A percentile compares a stretch with the other conserved stretches of the same genome.
These are phyloP conservation scores for Solidago caesia DNA, from an alignment of 129 eudicot genomes.

Conservation along the genomic window DNA sequence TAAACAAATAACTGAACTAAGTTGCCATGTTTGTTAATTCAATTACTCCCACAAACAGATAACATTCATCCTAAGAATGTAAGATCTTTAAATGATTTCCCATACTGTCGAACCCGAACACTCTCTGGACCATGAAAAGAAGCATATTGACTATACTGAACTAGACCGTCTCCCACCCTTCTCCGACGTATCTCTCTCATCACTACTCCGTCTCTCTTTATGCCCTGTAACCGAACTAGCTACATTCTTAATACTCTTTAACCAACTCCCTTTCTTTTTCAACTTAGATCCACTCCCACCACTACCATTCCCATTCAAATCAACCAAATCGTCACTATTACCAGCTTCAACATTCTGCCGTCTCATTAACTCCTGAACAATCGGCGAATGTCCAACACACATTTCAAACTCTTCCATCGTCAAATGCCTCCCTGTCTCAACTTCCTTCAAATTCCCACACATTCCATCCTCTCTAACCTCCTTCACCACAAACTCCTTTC, in stretches of 20 bases:
- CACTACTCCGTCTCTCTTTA: constrained; percentile 84
- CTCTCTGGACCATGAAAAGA: constrained; percentile 93
- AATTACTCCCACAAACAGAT: constrained; percentile 16
- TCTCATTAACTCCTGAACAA: constrained; percentile 93
- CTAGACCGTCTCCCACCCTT: constrained; percentile 95
- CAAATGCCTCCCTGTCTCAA: constrained; percentile 83
- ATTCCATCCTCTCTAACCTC: constrained; percentile 89
- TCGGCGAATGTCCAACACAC: constrained; percentile 92
- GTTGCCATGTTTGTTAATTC: constrained; percentile 4
- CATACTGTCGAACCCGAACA: constrained; percentile 75
- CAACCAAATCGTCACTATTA: constrained; percentile 36
- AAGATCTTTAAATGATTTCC: constrained; percentile 82
- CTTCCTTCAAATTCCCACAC: constrained; percentile 79
- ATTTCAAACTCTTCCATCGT: constrained; percentile 91
- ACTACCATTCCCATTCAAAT: constrained; percentile 38
- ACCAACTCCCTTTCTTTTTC: constrained; percentile 84
- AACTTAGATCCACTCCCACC: constrained; percentile 51
- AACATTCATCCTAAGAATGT: constrained; percentile 24
- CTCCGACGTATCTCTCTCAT: constrained; percentile 93
- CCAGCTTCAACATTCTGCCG: constrained; percentile 87
- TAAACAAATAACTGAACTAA: background rate
- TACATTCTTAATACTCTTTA: constrained; percentile 74
- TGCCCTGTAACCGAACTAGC: constrained; percentile 77
- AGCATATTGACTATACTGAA: constrained; percentile 91
- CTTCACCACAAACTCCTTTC: constrained; percentile 93